Evolutionary conservation across 2,329 filamentous ascomycete genomes (phyloP), one percentile per base, ranked within the genome.

Genomic region (Exophiala xenobiotica): DNA sequence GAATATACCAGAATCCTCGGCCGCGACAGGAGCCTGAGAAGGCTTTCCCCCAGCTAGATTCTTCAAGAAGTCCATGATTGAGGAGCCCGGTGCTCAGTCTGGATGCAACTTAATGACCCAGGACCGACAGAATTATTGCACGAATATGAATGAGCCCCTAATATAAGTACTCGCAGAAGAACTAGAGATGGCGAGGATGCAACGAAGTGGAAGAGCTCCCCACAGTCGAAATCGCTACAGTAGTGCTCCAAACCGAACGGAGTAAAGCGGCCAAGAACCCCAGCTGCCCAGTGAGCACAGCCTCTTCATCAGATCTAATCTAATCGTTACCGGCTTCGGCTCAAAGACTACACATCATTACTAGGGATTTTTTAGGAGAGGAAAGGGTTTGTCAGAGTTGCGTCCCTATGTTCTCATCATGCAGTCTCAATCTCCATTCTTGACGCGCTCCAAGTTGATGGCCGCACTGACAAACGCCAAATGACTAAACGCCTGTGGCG

Each of bases 401-500:
- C n/a, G n/a, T n/a, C n/a, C n/a, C n/a, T n/a, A n/a, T n/a, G n/a
- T n/a, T n/a, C n/a, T n/a, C n/a, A n/a, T n/a, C n/a, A n/a, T n/a
- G n/a, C n/a, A n/a, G n/a, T 27, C 26, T 27, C 12, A 35, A 12
- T 35, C 6, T 3, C 54, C 49, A 4, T 24, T 50, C 9, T 14
- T 48, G 31, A 62, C 59, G 50, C 81, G 78, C 63, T 86, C 82
- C 46, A 90, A 68, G 68, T 90, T 90, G 66, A 90, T 89, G 1
- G 86, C 87, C 1, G 87, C 87, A 65, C 84, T 88, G 62, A 90
- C 82, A 63, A 89, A 77, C 2, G 86, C 85, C 54, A 91, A 69
- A 64, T 91, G 86, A 60, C 83, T 88, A 60, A 90, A 90, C 0
- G 87, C 87, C 69, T 90, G 87, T 0, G 87, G 87, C 12, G 86